Percentiles rank a stretch among this genome's conserved stretches.
Evolutionary conservation across 495 filamentous ascomycete genomes (phyloP).

Genomic region (Tuber melanosporum): DNA sequence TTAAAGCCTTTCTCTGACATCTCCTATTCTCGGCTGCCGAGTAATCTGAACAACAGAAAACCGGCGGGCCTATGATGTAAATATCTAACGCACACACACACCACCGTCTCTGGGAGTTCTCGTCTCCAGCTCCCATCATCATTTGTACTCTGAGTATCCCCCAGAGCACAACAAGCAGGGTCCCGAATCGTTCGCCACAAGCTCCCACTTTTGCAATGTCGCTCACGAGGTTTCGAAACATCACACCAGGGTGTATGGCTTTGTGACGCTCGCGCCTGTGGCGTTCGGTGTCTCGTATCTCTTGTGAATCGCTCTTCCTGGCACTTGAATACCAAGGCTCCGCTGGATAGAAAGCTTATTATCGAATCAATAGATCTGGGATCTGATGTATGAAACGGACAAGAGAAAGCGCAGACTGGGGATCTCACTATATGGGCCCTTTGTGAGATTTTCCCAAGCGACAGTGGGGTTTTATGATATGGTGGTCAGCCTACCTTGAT

Average conservation of each 20-base stretch:
- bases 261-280: not conserved
- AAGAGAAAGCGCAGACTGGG: not conserved
- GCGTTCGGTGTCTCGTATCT: not conserved
- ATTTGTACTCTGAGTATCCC: not conserved
- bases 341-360: not conserved
- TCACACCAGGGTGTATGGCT: not conserved
- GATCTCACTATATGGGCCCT: not conserved
- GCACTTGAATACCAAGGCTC: not conserved
- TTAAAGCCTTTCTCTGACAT: slow-evolving; percentile 6
- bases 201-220: not conserved
- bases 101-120: not conserved
- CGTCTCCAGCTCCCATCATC: slow-evolving; percentile 5
- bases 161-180: not conserved
- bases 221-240: not conserved
- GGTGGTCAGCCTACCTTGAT: slow-evolving; percentile 1
- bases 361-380: not conserved
- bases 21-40: not conserved
- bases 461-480: not conserved
- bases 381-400: not conserved
- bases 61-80: not conserved
- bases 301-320: not conserved
- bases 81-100: slow-evolving; percentile 2
- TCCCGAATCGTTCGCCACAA: not conserved
- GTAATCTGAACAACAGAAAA: slow-evolving; percentile 1
- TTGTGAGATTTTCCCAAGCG: not conserved